Evolutionary conservation across 2,329 filamentous ascomycete species (phyloP).

Genomic region (Akanthomyces muscarius): DNA sequence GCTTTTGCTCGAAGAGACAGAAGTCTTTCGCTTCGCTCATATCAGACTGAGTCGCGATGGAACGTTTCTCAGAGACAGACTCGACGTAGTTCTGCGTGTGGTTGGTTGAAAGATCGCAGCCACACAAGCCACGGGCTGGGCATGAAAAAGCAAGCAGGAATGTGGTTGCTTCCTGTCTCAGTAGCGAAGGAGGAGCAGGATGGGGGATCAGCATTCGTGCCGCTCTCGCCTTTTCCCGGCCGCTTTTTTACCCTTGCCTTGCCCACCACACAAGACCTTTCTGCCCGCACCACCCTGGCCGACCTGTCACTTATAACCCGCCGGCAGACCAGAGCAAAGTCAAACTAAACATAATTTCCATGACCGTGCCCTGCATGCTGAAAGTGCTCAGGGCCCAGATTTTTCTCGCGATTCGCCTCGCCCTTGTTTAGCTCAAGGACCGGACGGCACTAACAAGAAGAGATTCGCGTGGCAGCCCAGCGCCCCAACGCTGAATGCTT

Average conservation of each 20-base stretch:
- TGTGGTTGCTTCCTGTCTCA: background rate
- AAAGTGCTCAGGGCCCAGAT: conserved; percentile 5
- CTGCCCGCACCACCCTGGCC: background rate
- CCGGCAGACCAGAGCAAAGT: background rate
- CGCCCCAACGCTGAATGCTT: background rate
- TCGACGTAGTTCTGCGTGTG: background rate
- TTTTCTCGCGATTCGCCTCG: background rate
- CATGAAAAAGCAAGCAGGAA: conserved; percentile 10
- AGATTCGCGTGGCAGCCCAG: background rate
- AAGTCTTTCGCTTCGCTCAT: background rate
- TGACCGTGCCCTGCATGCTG: conserved; percentile 10
- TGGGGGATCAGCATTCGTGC: conserved; percentile 4
- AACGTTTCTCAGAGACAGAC: background rate
- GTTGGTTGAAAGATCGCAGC: conserved; percentile 3
- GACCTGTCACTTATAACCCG: conserved; percentile 5
- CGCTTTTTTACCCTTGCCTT: background rate
- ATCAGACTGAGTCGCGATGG: background rate
- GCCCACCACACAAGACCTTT: background rate
- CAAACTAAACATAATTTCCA: background rate
- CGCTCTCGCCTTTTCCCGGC: background rate
- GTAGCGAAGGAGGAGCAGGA: background rate
- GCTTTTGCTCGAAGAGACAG: background rate
- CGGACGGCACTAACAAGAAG: background rate
- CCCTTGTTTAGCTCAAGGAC: background rate
- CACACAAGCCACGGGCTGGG: conserved; percentile 1